Base-by-base conservation (phyloP, 176 grass and related monocot species). In the Miscanthus lutarioriparius region DNA sequence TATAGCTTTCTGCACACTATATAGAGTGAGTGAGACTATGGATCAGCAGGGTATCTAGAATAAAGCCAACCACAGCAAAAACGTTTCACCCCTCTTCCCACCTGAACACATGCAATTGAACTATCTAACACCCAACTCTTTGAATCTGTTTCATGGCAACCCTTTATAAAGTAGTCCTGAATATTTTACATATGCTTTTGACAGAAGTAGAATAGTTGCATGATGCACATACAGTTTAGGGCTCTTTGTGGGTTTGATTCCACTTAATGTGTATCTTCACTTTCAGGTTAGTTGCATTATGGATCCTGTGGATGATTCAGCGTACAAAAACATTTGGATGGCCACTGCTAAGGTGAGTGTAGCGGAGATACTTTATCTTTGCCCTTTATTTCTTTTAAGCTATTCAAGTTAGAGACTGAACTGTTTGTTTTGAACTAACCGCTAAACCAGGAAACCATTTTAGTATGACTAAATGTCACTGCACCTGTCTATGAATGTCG, bases 301-400 rank as follows among this genome's bases (percentile, higher is more conserved):
- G 67, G 93, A 95, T 85, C 90, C 88, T 48, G 80, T 95, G 44
- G 80, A 85, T 40, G 80, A 86, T 77, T 81, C 80, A 71, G 84
- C 83, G 3, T 95, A 95, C 80, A 91, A 79, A 58, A 84, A 82
- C 56, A 91, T 92, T 48, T 95, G 93, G 90, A 91, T 95, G 93
- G 90, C 78, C 53, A 95, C 88, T 68, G 93, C 90, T 66, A 85
- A 95, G 90, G 93, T 95, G 70, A 87, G 67, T 30, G 48, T 64
- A 61, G 7, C 25, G 26, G 41, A 67, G 32, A 76, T 40, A 48
- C 22, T 61, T 35, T 45, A 27, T 53, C 44, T 28, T 84, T 61
- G 26, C 14, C 10, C 20, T 27, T 32, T 49, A 74, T 25, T 54
- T 12, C 14, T 69, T 56, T 81, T 16, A 69, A 53, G 26, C 36